phyloP scores from a whole-genome alignment of 139 green algal genomes.

The Coelastrella sp. region DNA sequence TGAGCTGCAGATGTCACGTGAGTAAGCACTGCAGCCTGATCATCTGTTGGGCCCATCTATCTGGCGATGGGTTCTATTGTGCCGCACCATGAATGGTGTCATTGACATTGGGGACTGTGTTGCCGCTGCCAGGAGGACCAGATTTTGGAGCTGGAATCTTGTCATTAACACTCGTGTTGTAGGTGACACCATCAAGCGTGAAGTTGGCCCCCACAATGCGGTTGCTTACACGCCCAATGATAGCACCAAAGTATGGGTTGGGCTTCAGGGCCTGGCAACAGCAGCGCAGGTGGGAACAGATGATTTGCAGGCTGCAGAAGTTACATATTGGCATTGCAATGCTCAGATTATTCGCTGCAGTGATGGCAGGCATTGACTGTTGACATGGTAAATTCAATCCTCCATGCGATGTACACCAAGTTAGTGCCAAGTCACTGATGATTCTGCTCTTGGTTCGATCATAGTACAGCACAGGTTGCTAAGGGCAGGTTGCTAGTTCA shows the following conservation, averaged over 20 bases:
- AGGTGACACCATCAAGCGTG: conserved; percentile 28
- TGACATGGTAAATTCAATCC: not conserved
- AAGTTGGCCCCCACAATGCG: conserved; percentile 12
- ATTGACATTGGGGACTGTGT: not conserved
- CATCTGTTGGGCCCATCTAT: too few relatives aligned
- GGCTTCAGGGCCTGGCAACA: conserved; percentile 22
- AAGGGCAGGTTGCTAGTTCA: too few relatives aligned
- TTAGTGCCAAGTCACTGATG: too few relatives aligned
- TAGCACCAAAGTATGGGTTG: conserved; percentile 24
- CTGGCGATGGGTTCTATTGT: not conserved
- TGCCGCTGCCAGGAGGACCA: not conserved
- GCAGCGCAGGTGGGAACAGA: not conserved
- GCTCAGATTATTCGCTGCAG: too few relatives aligned
- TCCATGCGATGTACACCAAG: too few relatives aligned
- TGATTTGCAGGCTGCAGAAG: not conserved
- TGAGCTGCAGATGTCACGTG: too few relatives aligned
- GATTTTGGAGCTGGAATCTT: not conserved
- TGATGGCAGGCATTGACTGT: too few relatives aligned
- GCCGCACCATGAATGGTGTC: conserved; percentile 28
- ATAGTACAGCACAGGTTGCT: too few relatives aligned
- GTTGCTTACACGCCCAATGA: conserved; percentile 29
- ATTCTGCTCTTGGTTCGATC: too few relatives aligned
- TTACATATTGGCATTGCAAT: not conserved
- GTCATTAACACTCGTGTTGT: conserved; percentile 25
- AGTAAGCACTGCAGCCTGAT: too few relatives aligned